Evolutionary conservation across 2,329 filamentous ascomycete genomes (phyloP), one percentile per base, ranked within the genome.

Genomic region (Drechslerella dactyloides): DNA sequence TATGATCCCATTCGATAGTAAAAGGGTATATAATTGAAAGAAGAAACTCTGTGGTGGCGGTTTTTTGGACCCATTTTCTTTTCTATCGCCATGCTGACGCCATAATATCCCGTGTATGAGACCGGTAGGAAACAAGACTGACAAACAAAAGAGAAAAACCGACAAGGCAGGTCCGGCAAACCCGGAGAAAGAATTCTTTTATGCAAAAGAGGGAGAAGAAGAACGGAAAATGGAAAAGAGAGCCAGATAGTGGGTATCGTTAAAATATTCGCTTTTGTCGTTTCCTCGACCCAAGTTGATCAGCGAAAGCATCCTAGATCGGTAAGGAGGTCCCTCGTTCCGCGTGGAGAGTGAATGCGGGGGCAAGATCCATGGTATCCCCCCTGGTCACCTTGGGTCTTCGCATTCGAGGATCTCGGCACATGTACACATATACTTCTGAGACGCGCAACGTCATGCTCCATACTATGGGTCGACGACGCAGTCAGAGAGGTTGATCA

Each of bases 401-500:
- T 33, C 27, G 27, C 27, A 8, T 33, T 33, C 3, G 8, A 33
- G 27, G 27, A 33, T 33, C 27, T 33, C 27, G 27, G 27, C 4
- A 33, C 27, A 33, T 33, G 27, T 33, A 33, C 27, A 33, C 23
- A 11, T 54, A 30, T 30, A 30, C 17, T 54, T 17, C 15, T 1
- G 8, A 21, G 21, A 27, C 23, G 21, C 35, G 23, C 27, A 40
- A 19, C 37, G 13, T 58, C 19, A 21, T 24, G 13, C 5, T 6
- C 27, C 13, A 30, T 15, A 37, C 17, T 61, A 72, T 17, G 73
- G 75, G 23, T 87, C 85, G 69, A 85, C 88, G 69, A 93, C 89
- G 75, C 90, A 93, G 80, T 97, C 94, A 8, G 91, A 96, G 61
- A 99, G 86, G 79, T 97, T 97, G 82, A 97, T 96, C 70, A 97